Conservation (phyloP, 768 basidiomycete genomes). For the Phlebiopsis flavidoalba region DNA sequence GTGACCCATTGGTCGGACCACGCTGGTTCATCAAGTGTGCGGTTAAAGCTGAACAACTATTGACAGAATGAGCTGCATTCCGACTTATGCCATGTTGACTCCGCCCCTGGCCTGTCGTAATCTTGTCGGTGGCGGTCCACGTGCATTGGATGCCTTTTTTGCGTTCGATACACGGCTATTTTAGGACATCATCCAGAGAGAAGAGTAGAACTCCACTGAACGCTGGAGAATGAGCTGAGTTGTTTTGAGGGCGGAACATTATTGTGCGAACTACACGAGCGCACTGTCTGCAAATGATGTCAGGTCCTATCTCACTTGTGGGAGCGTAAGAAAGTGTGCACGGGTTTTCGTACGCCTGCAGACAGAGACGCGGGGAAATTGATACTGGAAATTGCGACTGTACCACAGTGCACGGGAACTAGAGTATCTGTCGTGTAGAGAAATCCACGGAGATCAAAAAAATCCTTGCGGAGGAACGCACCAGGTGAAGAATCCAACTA, state of each 20-base stretch:
- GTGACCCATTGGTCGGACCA: slow-evolving; percentile 56
- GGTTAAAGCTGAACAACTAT: slow-evolving; percentile 45
- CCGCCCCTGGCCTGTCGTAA: too few relatives aligned
- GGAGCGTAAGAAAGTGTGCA: not conserved
- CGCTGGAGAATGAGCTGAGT: slow-evolving; percentile 47
- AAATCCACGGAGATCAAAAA: not conserved
- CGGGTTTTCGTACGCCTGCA: slow-evolving; percentile 19
- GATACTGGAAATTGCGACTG: slow-evolving; percentile 12
- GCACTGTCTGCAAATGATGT: slow-evolving; percentile 14
- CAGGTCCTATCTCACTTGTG: not conserved
- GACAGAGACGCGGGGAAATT: slow-evolving; percentile 19
- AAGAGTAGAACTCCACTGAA: not conserved
- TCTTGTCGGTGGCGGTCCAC: too few relatives aligned
- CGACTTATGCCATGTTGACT: too few relatives aligned
- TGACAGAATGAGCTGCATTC: too few relatives aligned
- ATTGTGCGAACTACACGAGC: slow-evolving; percentile 36
- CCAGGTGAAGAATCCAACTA: not conserved
- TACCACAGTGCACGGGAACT: slow-evolving; percentile 17
- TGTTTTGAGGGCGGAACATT: slow-evolving; percentile 34
- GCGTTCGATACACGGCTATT: too few relatives aligned
- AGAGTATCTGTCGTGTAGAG: not conserved
- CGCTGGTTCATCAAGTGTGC: slow-evolving; percentile 58
- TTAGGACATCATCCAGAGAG: not conserved
- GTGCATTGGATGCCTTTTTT: too few relatives aligned
- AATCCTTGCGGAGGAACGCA: not conserved